Evolutionary conservation across 2,329 filamentous ascomycete genomes (phyloP), one percentile per base, ranked within the genome.

Genomic region (Colletotrichum melonis): DNA sequence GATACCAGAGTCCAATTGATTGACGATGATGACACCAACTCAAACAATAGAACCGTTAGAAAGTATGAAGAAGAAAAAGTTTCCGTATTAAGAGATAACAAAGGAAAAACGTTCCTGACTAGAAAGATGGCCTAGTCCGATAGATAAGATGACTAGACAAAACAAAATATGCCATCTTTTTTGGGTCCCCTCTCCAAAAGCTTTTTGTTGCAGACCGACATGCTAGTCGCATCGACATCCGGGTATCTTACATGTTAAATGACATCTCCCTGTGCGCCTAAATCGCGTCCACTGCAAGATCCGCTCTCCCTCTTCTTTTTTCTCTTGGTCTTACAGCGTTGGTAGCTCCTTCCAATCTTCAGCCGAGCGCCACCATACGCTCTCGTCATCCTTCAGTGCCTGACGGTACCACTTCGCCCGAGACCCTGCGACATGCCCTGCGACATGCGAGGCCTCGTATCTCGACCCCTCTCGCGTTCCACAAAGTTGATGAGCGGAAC

Each of bases 401-500:
- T 73, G 49, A 73, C 71, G 63, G 71, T 73, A 16, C 71, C 71
- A 24, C 71, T 73, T 6, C 71, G 67, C 8, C 71, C 71, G 16
- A 73, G 71, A 14, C 71, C 71, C 38, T 62, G 67, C 19, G 55
- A n/a, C 22, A 32, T 35, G 35, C 71, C 71, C 49, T 62, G 67
- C 7, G 55, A n/a, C 22, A 38, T 38, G 49, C 56, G 67, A 16
- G 72, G 72, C 49, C 32, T 74, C 35, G 72, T 22, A 26, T 75
- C 74, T 3, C 74, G 69, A 12, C 66, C 60, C 52, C 69, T 52
- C 11, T 69, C 65, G 16, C 69, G 72, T 14, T 75, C 74, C 8
- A 75, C 72, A 26, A 75, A 75, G 56, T 75, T 75, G 42, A 75
- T 75, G 26, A 75, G 59, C 7, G 74, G 74, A 54, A 75, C 66